These are phyloP conservation scores for Ceratocystis lukuohia DNA, from an alignment of 2,329 filamentous ascomycete genomes.

Conservation along the genomic window DNA sequence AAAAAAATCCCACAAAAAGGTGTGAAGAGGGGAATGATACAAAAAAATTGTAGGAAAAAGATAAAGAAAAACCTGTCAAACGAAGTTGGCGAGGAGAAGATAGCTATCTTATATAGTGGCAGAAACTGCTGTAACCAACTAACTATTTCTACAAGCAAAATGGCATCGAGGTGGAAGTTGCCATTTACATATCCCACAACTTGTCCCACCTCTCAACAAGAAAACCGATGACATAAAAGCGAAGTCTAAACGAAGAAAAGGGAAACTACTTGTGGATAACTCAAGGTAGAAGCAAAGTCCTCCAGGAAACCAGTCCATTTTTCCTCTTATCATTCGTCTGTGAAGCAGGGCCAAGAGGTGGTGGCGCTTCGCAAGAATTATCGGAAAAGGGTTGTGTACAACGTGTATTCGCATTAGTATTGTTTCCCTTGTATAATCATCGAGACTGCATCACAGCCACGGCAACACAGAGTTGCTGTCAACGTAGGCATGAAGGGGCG, in stretches of 20 bases:
- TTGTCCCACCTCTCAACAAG: neutral
- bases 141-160: neutral
- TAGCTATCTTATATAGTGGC: neutral
- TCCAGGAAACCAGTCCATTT: neutral
- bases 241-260: constrained; percentile 2
- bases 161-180: neutral
- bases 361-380: neutral
- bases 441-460: neutral
- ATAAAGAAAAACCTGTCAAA: neutral
- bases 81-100: neutral
- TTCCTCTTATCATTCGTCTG: neutral
- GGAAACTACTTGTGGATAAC: neutral
- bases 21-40: neutral
- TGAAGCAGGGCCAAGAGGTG: neutral
- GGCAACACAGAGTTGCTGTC: neutral
- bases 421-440: neutral
- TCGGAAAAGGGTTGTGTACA: neutral
- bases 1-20: constrained; percentile 10
- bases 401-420: neutral
- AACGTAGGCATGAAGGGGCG: neutral
- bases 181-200: neutral
- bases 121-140: neutral
- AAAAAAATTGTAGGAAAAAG: neutral
- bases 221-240: neutral
- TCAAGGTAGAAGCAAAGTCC: neutral